Evolutionary conservation across 1,139 yeast genomes (phyloP).

Genomic region (Saccharomycopsis crataegensis): DNA sequence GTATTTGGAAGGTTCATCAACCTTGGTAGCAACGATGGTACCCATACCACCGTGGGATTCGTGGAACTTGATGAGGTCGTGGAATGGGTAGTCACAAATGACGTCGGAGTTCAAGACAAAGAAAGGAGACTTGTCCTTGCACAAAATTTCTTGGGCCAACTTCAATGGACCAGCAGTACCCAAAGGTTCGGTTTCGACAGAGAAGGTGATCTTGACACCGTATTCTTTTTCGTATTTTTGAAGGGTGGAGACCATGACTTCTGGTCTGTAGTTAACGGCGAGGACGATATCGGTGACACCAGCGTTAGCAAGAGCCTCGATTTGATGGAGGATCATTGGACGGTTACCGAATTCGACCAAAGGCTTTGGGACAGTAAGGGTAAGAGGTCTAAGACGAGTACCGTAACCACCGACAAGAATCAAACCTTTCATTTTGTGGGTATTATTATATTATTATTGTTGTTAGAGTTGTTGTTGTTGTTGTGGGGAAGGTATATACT

Average conservation of each 20-base stretch:
- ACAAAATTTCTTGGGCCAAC: conserved; percentile 89
- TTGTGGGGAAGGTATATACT: background rate
- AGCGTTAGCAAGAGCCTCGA: conserved; percentile 95
- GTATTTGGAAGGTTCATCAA: conserved; percentile 98
- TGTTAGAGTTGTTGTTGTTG: too few relatives aligned
- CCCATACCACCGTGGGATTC: conserved; percentile 94
- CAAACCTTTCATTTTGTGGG: conserved; percentile 77
- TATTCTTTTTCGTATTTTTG: conserved; percentile 90
- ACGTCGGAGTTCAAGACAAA: conserved; percentile 98
- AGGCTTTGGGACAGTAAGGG: conserved; percentile 96
- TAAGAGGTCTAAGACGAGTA: conserved; percentile 98
- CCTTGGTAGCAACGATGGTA: conserved; percentile 98
- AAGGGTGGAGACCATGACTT: conserved; percentile 94
- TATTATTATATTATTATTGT: too few relatives aligned
- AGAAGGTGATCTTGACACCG: conserved; percentile 92
- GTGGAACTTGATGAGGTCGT: conserved; percentile 90
- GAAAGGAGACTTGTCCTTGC: conserved; percentile 93
- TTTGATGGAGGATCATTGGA: conserved; percentile 96
- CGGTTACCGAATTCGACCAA: conserved; percentile 98
- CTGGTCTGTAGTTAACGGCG: conserved; percentile 99
- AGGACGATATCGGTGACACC: conserved; percentile 98
- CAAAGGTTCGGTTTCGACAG: conserved; percentile 98
- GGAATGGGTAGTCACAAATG: conserved; percentile 96
- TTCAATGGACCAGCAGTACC: conserved; percentile 99
- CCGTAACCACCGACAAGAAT: conserved; percentile 99